A percentile compares a stretch with the other conserved stretches of the same genome.
These are phyloP conservation scores for Leucocoprinus leucothites DNA, from an alignment of 768 basidiomycete genomes.

Conservation along the genomic window DNA sequence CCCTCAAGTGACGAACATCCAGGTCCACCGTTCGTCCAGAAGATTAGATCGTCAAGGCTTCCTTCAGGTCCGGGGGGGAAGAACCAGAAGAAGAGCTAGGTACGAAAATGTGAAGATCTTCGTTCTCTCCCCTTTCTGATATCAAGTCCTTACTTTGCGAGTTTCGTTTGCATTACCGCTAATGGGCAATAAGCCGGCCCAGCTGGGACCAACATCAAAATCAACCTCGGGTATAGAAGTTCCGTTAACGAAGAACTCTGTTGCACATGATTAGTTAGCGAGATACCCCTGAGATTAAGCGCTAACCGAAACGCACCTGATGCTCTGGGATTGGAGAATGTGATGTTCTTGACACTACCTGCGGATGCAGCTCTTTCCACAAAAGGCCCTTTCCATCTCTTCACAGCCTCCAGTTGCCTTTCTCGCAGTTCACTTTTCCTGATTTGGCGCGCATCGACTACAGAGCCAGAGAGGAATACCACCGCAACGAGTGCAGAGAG, in stretches of 20 bases:
- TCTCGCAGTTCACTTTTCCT: constrained; percentile 41
- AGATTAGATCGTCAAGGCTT: constrained; percentile 68
- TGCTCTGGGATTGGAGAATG: constrained; percentile 65
- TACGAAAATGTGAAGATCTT: not conserved
- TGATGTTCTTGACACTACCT: constrained; percentile 54
- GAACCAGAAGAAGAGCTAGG: constrained; percentile 80
- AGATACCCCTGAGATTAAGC: not conserved
- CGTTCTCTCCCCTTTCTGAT: too few species aligned
- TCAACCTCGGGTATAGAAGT: constrained; percentile 61
- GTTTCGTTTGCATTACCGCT: constrained; percentile 59
- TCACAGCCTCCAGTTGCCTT: constrained; percentile 45
- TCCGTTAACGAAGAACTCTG: constrained; percentile 73
- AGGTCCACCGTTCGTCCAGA: constrained; percentile 83
- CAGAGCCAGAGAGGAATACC: constrained; percentile 12
- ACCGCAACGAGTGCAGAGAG: constrained; percentile 12
- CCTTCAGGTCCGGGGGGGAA: constrained; percentile 77
- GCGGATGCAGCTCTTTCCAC: constrained; percentile 15
- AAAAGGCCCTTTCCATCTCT: constrained; percentile 29
- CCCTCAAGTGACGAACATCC: constrained; percentile 77
- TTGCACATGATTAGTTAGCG: not conserved
- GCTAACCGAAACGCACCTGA: constrained; percentile 40
- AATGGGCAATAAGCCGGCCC: constrained; percentile 73
- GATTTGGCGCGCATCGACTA: constrained; percentile 27
- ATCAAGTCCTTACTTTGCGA: constrained; percentile 46
- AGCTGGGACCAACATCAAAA: constrained; percentile 74